Base-by-base conservation (phyloP, 208 protist genomes). In the Leptomonas pyrrhocoris region DNA sequence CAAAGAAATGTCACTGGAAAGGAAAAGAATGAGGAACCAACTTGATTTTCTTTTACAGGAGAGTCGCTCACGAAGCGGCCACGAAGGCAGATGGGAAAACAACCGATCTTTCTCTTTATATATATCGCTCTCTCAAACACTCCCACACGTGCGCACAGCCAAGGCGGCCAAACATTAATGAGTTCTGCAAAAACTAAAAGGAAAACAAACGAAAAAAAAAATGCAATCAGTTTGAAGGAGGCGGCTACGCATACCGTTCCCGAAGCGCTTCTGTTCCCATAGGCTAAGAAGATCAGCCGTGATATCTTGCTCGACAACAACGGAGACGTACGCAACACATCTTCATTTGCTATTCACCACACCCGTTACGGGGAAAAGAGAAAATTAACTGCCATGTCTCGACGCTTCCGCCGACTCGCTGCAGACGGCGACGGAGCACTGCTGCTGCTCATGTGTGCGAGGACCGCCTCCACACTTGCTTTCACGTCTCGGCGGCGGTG, bases 361-460 rank as follows among this genome's bases (percentile, higher is more conserved):
- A 5, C 18, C 27, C 15, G 28, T 43, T 64, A 53, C 42, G 58
- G 58, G 2, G 43, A 38, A 53, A 64, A 53, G 42, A 64, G 58
- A 25, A 64, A 64, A 42, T 64, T 64, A 23, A 64, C 58, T 18
- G 58, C 30, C 58, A 64, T 64, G 28, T 64, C 43, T n/a, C 58
- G 40, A 8, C 43, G 58, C 42, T 64, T 64, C n/a, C 58, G 58
- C 7, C 43, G 58, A 53, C 58, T 64, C 36, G 58, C 58, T 18
- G 42, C 58, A 3, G 58, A 53, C 13, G 58, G 58, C 16, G 58
- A 4, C 15, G 58, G 58, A 1, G 58, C 40, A 27, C 42, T 64
- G 40, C 27, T 64, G 58, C 43, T 64, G 28, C 40, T 48, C 38
- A 64, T 64, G 43, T 40, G 50, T 8, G 58, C 58, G 18, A 64